phyloP scores from a whole-genome alignment of 805 yeast genomes.

The Saccharomycopsis lassenensis region DNA sequence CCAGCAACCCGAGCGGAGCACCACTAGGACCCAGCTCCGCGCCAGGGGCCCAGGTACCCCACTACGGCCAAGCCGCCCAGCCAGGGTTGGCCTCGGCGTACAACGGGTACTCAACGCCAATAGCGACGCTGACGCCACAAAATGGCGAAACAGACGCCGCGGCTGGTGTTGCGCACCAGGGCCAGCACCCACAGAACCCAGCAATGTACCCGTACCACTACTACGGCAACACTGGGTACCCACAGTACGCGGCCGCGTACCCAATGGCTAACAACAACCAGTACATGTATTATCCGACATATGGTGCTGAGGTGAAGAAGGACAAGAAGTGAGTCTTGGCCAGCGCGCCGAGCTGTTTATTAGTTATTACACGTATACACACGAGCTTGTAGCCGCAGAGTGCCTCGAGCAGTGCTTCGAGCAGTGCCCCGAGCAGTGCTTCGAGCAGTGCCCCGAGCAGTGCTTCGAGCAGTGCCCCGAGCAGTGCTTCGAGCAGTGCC shows the following conservation, averaged over 20 bases:
- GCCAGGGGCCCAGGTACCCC: too few species aligned
- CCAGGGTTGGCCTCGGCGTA: conserved; percentile 1
- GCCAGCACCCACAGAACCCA: conserved; percentile 1
- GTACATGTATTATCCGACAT: conserved; percentile 8
- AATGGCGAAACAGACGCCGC: background rate
- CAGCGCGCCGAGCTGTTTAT: too few species aligned
- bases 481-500: too few species aligned
- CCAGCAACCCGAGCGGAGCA: too few species aligned
- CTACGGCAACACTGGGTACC: conserved; percentile 7
- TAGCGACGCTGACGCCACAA: conserved; percentile 9
- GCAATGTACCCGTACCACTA: conserved; percentile 4
- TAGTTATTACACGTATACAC: too few species aligned
- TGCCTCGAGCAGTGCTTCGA: too few species aligned
- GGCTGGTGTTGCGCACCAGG: background rate
- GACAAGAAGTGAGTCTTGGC: background rate
- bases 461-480: too few species aligned
- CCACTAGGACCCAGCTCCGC: too few species aligned
- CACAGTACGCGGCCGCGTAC: conserved; percentile 12
- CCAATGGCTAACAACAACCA: conserved; percentile 6
- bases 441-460: too few species aligned
- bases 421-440: too few species aligned
- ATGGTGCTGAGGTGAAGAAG: conserved; percentile 1
- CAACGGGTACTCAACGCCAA: conserved; percentile 3
- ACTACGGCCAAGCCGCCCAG: conserved; percentile 4
- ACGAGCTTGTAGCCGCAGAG: too few species aligned